Conservation (phyloP, 2,329 filamentous ascomycete species). For the Penicillium italicum region DNA sequence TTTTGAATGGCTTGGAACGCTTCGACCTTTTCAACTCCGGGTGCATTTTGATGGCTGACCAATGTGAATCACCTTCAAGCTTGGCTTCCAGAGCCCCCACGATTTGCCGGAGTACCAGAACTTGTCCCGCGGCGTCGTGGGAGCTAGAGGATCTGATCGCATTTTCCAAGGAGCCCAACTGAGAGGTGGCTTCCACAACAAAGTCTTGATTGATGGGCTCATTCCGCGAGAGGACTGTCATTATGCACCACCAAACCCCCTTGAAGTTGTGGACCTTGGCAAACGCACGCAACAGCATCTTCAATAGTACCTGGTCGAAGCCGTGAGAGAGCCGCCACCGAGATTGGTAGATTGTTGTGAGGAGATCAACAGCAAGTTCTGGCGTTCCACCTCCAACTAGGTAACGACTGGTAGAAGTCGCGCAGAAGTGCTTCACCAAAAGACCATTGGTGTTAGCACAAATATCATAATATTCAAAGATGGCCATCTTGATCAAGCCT, state of each 20-base stretch:
- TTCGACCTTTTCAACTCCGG: conserved; percentile 2
- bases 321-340: conserved; percentile 31
- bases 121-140: background rate
- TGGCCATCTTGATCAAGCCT: conserved; percentile 33
- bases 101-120: background rate
- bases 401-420: conserved; percentile 26
- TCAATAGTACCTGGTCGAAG: conserved; percentile 39
- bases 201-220: conserved; percentile 33
- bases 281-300: conserved; percentile 39
- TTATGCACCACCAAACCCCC: conserved; percentile 42
- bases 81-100: conserved; percentile 10
- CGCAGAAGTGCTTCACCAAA: conserved; percentile 38
- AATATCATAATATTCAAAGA: conserved; percentile 41
- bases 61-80: conserved; percentile 6
- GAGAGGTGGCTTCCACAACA: conserved; percentile 29
- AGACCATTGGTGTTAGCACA: conserved; percentile 32
- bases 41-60: conserved; percentile 3
- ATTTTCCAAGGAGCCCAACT: background rate
- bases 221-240: conserved; percentile 35
- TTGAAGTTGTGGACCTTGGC: conserved; percentile 27
- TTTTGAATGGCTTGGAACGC: background rate
- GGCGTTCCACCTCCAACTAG: conserved; percentile 28
- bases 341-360: conserved; percentile 38
- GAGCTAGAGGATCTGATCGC: background rate
- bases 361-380: conserved; percentile 32